Base-by-base conservation (phyloP, 139 green algal genomes). In the Desmodesmus armatus region DNA sequence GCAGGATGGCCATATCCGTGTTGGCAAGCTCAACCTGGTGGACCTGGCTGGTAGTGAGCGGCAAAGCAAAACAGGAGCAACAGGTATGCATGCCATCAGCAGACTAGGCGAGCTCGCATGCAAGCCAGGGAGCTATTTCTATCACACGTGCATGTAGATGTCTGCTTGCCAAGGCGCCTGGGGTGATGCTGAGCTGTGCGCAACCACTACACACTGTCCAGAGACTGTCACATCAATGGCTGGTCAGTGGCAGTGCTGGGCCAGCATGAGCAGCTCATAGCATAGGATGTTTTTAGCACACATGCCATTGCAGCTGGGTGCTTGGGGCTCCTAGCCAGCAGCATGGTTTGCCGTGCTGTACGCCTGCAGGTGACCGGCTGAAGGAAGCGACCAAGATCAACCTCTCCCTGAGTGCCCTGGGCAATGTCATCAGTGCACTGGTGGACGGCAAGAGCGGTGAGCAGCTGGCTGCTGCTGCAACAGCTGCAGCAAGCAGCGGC, bases 11-110 rank as follows among this genome's bases (percentile, higher is more conserved):
- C 91, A 96, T 84, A 91, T 98, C 31, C 86, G 91, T 13, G 91
- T 95, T 41, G 93, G 94, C 40, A 97, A 97, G 89, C 91, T 99
- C 23, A 96, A 98, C 87, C 76, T 99, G 75, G 95, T 99, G 33
- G 96, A 99, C 73, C 87, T 99, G 41, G 96, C 96, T 5, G 96
- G 96, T 31, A 92, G 75, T 71, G 96, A 98, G 89, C 89, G 96
- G 19, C 92, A 95, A 89, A 89, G 76, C 73, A 94, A 94, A 71
- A 90, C 87, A 5, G 87, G 84, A n/a, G 88, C 88, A 21, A 89
- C 84, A 58, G 88, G 88, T 87, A 47, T 70, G 53, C 9, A n/a
- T 33, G 27, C 25, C 23, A 39, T 39, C 55, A 13, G 40, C 0
- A 9, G 55, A 17, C 11, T 5, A 39, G 15, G 29, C 25, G 25